Evolutionary conservation across 2,329 filamentous ascomycete species (phyloP).

Genomic region (Myrmaecium sp.): DNA sequence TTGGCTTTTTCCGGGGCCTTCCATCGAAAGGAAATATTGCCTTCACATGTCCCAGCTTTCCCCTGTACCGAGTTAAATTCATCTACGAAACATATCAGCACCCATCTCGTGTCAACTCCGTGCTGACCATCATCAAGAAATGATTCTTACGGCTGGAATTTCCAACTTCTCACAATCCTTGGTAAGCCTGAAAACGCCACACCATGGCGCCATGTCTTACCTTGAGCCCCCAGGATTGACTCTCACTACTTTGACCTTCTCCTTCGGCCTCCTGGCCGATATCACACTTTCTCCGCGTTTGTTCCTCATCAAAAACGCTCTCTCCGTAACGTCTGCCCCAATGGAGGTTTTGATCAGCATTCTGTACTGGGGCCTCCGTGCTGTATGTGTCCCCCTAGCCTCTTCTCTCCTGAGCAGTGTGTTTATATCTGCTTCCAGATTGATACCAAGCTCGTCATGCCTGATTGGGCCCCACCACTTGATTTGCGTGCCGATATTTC

Average conservation of each 20-base stretch:
- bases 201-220: neutral
- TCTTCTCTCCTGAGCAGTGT: neutral
- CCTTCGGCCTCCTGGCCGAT: slow-evolving; percentile 46
- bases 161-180: slow-evolving; percentile 60
- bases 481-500: slow-evolving; percentile 8
- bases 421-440: neutral
- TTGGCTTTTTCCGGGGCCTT: neutral
- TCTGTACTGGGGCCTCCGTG: slow-evolving; percentile 54
- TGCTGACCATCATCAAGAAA: slow-evolving; percentile 26
- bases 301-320: slow-evolving; percentile 49
- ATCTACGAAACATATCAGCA: neutral
- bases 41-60: slow-evolving; percentile 8
- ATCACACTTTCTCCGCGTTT: slow-evolving; percentile 39
- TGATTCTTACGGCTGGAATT: slow-evolving; percentile 46
- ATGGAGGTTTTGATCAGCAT: slow-evolving; percentile 54
- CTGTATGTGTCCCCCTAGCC: slow-evolving; percentile 22
- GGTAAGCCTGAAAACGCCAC: slow-evolving; percentile 20
- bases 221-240: slow-evolving; percentile 26
- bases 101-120: slow-evolving; percentile 1
- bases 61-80: slow-evolving; percentile 8
- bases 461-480: slow-evolving; percentile 4
- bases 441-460: slow-evolving; percentile 3
- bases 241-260: slow-evolving; percentile 44
- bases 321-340: slow-evolving; percentile 49
- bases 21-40: neutral